A percentile compares a stretch with the other conserved stretches of the same genome.
Conservation (phyloP, 1,139 yeast genomes). For the Saccharomyces hybrid region DNA sequence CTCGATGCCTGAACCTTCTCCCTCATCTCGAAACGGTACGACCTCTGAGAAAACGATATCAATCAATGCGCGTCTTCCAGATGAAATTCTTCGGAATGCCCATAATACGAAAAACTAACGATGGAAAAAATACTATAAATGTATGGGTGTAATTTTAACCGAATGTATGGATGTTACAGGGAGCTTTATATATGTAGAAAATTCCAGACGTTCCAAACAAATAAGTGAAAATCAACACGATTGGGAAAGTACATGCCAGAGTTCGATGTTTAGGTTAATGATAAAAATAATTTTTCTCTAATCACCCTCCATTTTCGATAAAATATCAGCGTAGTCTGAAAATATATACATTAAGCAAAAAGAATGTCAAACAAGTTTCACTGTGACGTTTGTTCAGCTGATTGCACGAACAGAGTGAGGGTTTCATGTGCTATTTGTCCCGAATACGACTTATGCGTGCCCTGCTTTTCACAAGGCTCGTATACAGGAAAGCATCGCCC, state of each 20-base stretch:
- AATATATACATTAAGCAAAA: background rate
- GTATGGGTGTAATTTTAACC: background rate
- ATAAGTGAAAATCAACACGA: background rate
- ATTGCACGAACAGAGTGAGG: conserved; percentile 86
- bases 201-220: background rate
- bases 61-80: background rate
- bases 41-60: background rate
- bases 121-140: background rate
- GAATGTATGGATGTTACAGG: background rate
- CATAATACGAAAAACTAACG: background rate
- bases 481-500: conserved; percentile 84
- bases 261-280: background rate
- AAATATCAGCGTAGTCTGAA: background rate
- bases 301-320: background rate
- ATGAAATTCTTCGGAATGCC: background rate
- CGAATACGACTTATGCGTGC: conserved; percentile 93
- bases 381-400: conserved; percentile 92
- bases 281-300: background rate
- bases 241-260: background rate
- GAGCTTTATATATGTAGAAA: background rate
- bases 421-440: conserved; percentile 86
- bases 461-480: conserved; percentile 84
- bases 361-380: conserved; percentile 52
- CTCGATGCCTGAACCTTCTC: background rate
- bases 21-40: background rate